Percentiles rank a stretch among this genome's conserved stretches.
Conservation (phyloP, 352 stramenopile species). For the Phytophthora sp. region DNA sequence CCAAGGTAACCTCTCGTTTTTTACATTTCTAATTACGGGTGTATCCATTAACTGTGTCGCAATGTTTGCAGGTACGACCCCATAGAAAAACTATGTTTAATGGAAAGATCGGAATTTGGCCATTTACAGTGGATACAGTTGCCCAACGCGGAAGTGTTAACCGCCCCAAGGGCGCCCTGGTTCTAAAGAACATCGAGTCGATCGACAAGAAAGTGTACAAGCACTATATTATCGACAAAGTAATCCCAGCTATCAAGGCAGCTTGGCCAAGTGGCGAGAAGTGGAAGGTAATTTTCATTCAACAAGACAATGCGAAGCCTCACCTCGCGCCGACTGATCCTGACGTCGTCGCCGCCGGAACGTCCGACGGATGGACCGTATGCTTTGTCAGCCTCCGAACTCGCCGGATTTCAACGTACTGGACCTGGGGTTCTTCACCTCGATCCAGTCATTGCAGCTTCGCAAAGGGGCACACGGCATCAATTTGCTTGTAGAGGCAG, state of each 20-base stretch:
- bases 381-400: constrained; percentile 29
- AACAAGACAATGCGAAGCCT: constrained; percentile 37
- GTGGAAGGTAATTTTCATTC: constrained; percentile 20
- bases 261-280: constrained; percentile 10
- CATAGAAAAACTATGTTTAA: not conserved
- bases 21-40: not conserved
- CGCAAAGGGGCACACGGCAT: not conserved
- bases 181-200: not conserved
- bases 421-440: constrained; percentile 4
- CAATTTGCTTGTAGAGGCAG: not conserved
- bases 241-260: constrained; percentile 33
- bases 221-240: constrained; percentile 15
- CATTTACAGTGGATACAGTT: not conserved
- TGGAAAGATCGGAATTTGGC: not conserved
- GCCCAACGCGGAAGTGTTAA: not conserved
- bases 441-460: constrained; percentile 25
- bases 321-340: constrained; percentile 18
- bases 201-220: constrained; percentile 15
- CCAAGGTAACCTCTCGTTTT: not conserved
- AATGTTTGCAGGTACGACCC: not conserved
- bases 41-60: not conserved
- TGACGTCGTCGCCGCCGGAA: constrained; percentile 17
- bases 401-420: constrained; percentile 35
- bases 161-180: not conserved
- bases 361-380: constrained; percentile 22